Evolutionary conservation across 805 yeast genomes (phyloP), one percentile per base, ranked within the genome.

Genomic region (Candida rishiriensis): DNA sequence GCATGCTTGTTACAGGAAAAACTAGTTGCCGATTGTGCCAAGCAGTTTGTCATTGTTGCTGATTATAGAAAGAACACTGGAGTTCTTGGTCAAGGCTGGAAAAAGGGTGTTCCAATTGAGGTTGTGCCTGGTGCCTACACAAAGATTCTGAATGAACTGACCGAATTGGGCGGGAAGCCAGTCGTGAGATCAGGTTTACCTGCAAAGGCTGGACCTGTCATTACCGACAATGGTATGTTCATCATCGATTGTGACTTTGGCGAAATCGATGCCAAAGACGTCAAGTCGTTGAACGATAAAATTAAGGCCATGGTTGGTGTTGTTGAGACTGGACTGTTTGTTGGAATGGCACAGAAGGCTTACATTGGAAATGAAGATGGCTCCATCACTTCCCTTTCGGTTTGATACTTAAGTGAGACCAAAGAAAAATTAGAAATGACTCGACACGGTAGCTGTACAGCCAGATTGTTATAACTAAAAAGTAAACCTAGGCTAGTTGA

Each of bases 1-100:
- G 99, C 97, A 2, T 93, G 99, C 65, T 72, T 89, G 50, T 84
- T 93, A 69, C 99, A 91, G 69, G 99, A 93, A 65, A 93, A 93
- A 68, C 73, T 93, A 42, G 96, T 93, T 12, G 96, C 97, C 14
- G 75, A 79, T 44, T 79, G 88, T 49, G 81, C 97, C 3, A 70
- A 76, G 46, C 77, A 76, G 55, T 89, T 91, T 59, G 72, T 93
- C 26, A 75, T 91, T 16, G 97, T 93, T 41, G 99, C 98, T 2
- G 99, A 93, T 66, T 84, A 79, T 62, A 75, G 97, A 59, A 93
- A 93, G 69, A 83, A 79, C 59, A 81, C 95, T 16, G 73, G 78
- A 18, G 61, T 64, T 36, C 75, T 93, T 54, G 98, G 99, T 32
- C 72, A 76, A 26, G 71, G 73, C 33, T 93, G 99, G 99, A 75